Percentiles rank a stretch among this genome's conserved stretches.
These are phyloP conservation scores for Citrus australasica DNA, from an alignment of 345 rosid species.

Conservation along the genomic window DNA sequence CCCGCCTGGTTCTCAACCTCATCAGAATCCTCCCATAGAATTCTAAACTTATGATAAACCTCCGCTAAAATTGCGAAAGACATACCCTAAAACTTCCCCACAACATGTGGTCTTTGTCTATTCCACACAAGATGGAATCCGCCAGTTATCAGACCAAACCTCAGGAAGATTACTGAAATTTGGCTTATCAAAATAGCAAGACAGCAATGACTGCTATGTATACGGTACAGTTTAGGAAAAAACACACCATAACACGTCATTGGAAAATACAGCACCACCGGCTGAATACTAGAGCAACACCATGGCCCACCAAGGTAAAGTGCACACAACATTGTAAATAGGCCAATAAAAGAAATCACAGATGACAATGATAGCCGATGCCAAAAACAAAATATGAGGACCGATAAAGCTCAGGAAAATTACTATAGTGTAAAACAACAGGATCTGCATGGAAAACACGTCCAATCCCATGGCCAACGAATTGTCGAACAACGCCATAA, in stretches of 20 bases:
- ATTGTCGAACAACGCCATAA: slow-evolving; percentile 76
- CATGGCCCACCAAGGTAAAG: neutral
- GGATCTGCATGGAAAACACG: slow-evolving; percentile 90
- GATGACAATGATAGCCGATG: neutral
- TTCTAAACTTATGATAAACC: neutral
- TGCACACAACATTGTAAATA: neutral
- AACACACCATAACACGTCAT: neutral
- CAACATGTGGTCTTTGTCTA: neutral
- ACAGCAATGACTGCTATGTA: too few relatives aligned
- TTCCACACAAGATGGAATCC: neutral
- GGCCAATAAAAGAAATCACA: neutral
- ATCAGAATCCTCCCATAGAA: neutral
- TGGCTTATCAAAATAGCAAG: neutral
- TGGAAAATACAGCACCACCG: neutral
- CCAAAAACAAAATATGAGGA: slow-evolving; percentile 10
- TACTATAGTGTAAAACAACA: slow-evolving; percentile 73
- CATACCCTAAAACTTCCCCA: neutral
- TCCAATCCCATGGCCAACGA: slow-evolving; percentile 96
- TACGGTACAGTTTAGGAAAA: neutral
- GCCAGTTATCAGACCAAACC: neutral
- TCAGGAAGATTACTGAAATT: neutral
- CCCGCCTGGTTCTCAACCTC: neutral
- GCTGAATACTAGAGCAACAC: neutral
- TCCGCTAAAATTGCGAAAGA: neutral
- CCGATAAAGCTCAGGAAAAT: slow-evolving; percentile 16